Percentiles rank a stretch among this genome's conserved stretches.
Conservation (phyloP, 2,329 filamentous ascomycete genomes). For the Torrubiellomyces zombiae region DNA sequence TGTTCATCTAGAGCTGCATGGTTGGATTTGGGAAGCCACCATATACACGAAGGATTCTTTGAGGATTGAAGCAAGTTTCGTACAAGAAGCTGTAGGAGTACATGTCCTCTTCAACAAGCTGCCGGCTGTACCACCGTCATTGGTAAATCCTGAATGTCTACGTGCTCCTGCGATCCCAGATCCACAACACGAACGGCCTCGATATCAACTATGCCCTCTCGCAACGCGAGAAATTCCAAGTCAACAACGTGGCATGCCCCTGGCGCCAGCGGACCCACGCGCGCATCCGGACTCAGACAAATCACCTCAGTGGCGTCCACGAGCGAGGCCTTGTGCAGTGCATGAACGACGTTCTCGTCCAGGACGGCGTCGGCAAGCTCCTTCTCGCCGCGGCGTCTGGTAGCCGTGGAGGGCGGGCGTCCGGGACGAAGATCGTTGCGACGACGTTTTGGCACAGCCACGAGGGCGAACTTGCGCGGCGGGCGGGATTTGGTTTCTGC, state of each 20-base stretch:
- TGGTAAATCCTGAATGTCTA: constrained; percentile 61
- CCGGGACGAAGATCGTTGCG: constrained; percentile 36
- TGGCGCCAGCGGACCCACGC: constrained; percentile 55
- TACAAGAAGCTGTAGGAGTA: too few species aligned
- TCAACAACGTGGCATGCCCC: constrained; percentile 59
- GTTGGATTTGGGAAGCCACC: too few species aligned
- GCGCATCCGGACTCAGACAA: constrained; percentile 59
- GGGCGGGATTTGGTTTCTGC: constrained; percentile 23
- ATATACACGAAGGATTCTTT: too few species aligned
- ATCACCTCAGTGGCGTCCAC: constrained; percentile 51
- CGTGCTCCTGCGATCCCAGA: constrained; percentile 55
- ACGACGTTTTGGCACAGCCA: constrained; percentile 49
- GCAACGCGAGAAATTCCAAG: constrained; percentile 53
- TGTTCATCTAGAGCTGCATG: too few species aligned
- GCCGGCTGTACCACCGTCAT: constrained; percentile 39
- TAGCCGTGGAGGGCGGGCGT: constrained; percentile 34
- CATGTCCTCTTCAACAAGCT: constrained; percentile 12
- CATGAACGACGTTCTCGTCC: constrained; percentile 56
- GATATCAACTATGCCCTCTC: constrained; percentile 48
- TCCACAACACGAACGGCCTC: constrained; percentile 62
- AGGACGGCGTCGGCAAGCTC: constrained; percentile 48
- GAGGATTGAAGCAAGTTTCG: too few species aligned
- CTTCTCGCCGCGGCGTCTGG: constrained; percentile 17
- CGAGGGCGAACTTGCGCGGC: constrained; percentile 51
- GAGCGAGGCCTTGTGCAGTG: constrained; percentile 49